phyloP scores from a whole-genome alignment of 1,284 basidiomycete species.

The Ceraceosorus guamensis region DNA sequence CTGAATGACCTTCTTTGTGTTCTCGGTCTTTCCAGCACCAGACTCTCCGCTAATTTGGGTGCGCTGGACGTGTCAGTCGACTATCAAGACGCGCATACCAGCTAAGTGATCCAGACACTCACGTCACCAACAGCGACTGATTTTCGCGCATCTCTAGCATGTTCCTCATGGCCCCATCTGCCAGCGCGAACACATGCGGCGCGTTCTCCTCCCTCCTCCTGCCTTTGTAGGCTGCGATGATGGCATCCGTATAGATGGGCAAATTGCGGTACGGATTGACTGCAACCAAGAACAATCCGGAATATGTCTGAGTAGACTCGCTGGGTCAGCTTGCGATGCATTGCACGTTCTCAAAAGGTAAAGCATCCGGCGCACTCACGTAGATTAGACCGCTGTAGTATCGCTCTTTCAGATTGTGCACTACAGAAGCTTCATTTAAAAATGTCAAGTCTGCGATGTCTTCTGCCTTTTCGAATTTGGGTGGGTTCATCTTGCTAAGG shows the following conservation, averaged over 20 bases:
- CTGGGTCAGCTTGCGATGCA: background rate
- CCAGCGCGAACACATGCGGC: constrained; percentile 94
- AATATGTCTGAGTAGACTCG: constrained; percentile 65
- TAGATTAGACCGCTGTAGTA: constrained; percentile 92
- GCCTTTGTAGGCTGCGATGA: constrained; percentile 84
- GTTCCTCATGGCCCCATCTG: constrained; percentile 95
- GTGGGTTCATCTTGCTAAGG: constrained; percentile 64
- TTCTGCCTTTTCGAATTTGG: constrained; percentile 93
- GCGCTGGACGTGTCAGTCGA: background rate
- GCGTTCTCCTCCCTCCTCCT: constrained; percentile 88
- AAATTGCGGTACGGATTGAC: constrained; percentile 93
- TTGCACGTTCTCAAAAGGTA: too few species aligned
- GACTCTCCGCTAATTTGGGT: constrained; percentile 72
- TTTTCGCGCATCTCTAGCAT: constrained; percentile 97
- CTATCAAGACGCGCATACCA: too few species aligned
- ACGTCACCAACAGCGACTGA: constrained; percentile 94
- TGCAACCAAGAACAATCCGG: constrained; percentile 91
- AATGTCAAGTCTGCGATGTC: constrained; percentile 98
- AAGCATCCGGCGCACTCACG: constrained; percentile 12
- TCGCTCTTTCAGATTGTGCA: constrained; percentile 85
- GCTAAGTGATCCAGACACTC: constrained; percentile 43
- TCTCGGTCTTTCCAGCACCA: constrained; percentile 98
- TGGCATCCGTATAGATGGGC: constrained; percentile 86
- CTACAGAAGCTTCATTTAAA: constrained; percentile 95
- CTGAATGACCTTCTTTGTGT: constrained; percentile 99